Conservation (phyloP, 352 stramenopile genomes). For the Globisporangium recalcitrans region DNA sequence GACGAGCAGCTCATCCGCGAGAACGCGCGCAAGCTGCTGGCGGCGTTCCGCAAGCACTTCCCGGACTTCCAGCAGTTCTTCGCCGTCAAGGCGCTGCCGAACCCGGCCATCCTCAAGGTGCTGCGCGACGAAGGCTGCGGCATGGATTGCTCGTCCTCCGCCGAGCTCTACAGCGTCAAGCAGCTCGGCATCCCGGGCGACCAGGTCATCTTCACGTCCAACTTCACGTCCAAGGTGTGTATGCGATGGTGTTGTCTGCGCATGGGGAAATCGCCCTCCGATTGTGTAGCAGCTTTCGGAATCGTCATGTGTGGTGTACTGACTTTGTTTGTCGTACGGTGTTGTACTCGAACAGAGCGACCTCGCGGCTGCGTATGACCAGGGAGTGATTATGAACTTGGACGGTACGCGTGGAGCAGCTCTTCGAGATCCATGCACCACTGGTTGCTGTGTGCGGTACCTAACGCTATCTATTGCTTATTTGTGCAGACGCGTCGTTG, state of each 20-base stretch:
- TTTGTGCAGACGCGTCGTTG: slow-evolving; percentile 57
- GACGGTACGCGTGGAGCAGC: slow-evolving; percentile 35
- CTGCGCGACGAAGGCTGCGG: slow-evolving; percentile 80
- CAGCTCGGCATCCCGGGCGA: slow-evolving; percentile 70
- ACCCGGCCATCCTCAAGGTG: slow-evolving; percentile 84
- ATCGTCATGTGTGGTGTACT: not conserved
- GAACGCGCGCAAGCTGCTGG: slow-evolving; percentile 65
- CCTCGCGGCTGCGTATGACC: slow-evolving; percentile 63
- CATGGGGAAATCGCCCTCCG: not conserved
- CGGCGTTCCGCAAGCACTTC: slow-evolving; percentile 72
- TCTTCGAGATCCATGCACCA: not conserved
- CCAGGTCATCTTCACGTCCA: slow-evolving; percentile 87
- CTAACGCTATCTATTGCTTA: not conserved
- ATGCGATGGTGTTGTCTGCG: not conserved
- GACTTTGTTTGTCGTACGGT: not conserved
- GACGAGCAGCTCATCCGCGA: slow-evolving; percentile 80
- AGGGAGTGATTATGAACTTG: slow-evolving; percentile 86
- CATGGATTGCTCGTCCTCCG: slow-evolving; percentile 86
- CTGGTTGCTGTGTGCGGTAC: no score
- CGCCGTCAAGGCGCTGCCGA: slow-evolving; percentile 87
- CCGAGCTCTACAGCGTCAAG: slow-evolving; percentile 76
- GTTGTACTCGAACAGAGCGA: slow-evolving; percentile 29
- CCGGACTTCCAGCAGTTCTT: slow-evolving; percentile 86
- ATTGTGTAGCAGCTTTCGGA: not conserved
- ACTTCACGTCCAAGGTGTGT: slow-evolving; percentile 75